These are phyloP conservation scores for Cadophora gregata DNA, from an alignment of 2,329 filamentous ascomycete genomes.

Conservation along the genomic window DNA sequence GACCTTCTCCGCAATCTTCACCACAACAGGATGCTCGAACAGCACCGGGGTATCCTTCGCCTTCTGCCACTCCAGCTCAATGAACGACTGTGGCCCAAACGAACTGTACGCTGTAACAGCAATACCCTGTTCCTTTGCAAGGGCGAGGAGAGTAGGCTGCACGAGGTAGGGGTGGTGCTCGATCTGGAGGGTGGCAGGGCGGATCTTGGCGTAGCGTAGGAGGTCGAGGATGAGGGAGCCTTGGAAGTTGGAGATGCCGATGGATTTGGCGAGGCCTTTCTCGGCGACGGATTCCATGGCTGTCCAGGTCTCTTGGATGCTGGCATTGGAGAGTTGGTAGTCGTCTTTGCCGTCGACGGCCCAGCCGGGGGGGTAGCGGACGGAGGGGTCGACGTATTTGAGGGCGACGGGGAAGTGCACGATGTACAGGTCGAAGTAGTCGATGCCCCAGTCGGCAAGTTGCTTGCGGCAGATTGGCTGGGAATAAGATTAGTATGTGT, in stretches of 20 bases:
- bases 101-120: constrained; percentile 83
- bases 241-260: constrained; percentile 87
- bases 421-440: constrained; percentile 90
- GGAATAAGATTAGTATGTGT: background rate
- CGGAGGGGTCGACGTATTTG: constrained; percentile 81
- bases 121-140: constrained; percentile 73
- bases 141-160: constrained; percentile 72
- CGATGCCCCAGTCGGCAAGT: constrained; percentile 81
- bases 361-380: constrained; percentile 83
- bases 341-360: constrained; percentile 66
- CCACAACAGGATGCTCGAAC: constrained; percentile 72
- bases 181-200: constrained; percentile 80
- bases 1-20: constrained; percentile 70
- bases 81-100: constrained; percentile 80
- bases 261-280: constrained; percentile 70
- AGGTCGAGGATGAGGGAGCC: constrained; percentile 78
- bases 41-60: constrained; percentile 70
- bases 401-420: constrained; percentile 89
- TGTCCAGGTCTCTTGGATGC: constrained; percentile 81
- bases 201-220: constrained; percentile 76
- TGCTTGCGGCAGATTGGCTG: constrained; percentile 76
- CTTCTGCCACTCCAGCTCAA: constrained; percentile 76
- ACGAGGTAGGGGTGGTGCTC: constrained; percentile 91
- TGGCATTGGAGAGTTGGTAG: constrained; percentile 69
- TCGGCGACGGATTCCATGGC: constrained; percentile 80